phyloP scores from a whole-genome alignment of 192 early-diverging fungal genomes.

The Neocallimastix lanati region DNA sequence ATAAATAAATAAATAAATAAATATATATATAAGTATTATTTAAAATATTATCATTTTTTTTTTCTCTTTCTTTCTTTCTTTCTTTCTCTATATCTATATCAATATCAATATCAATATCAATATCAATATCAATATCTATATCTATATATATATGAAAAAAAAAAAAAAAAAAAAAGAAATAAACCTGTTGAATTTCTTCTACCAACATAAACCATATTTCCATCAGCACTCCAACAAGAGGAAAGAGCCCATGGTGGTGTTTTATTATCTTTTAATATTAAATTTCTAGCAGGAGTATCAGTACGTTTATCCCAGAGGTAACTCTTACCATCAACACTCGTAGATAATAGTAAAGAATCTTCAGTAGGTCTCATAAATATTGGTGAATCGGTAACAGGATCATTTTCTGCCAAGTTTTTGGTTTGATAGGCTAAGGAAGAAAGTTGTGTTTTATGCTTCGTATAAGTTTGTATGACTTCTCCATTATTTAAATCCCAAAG shows the following conservation, averaged over 20 bases:
- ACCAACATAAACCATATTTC: conserved; percentile 59
- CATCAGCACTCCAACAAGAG: conserved; percentile 71
- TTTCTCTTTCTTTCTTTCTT: no score
- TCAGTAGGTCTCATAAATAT: conserved; percentile 10
- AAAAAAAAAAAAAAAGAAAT: no score
- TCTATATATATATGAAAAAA: no score
- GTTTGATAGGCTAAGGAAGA: conserved; percentile 58
- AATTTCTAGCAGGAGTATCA: not conserved
- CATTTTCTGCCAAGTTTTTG: not conserved
- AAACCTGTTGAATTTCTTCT: conserved; percentile 70
- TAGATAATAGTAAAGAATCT: conserved; percentile 35
- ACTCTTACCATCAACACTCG: conserved; percentile 56
- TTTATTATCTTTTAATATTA: not conserved
- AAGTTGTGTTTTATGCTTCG: conserved; percentile 64
- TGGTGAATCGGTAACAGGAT: conserved; percentile 2
- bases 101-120: no score
- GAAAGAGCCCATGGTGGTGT: conserved; percentile 22
- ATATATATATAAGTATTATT: no score
- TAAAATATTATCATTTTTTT: no score
- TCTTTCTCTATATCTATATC: no score
- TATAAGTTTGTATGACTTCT: conserved; percentile 38
- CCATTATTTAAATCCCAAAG: no score
- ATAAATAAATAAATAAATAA: conserved; percentile 1
- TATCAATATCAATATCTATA: no score
- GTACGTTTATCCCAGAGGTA: conserved; percentile 55